These are phyloP conservation scores for Alternaria triticina DNA, from an alignment of 2,329 filamentous ascomycete genomes.

Conservation along the genomic window DNA sequence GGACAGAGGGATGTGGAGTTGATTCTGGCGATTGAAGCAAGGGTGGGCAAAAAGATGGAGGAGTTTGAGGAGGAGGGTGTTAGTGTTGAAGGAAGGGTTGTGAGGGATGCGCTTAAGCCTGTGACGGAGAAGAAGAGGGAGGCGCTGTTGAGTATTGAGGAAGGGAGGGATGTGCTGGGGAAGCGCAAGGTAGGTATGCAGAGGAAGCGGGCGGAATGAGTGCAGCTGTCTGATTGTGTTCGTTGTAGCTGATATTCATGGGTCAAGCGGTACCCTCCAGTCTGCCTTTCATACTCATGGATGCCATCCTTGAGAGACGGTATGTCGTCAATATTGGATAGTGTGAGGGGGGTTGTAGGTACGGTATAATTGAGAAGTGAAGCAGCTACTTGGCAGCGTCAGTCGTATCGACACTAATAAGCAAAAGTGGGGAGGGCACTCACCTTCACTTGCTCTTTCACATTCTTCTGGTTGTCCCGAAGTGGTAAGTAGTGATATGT, in stretches of 20 bases:
- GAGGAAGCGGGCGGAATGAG: conserved; percentile 27
- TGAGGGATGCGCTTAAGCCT: conserved; percentile 83
- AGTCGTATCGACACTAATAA: not conserved
- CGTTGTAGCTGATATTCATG: not conserved
- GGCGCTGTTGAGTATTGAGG: conserved; percentile 87
- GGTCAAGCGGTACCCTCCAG: not conserved
- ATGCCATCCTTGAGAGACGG: not conserved
- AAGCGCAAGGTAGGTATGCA: conserved; percentile 64
- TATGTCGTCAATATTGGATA: not conserved
- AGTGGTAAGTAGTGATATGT: not conserved
- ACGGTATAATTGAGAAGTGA: not conserved
- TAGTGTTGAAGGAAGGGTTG: conserved; percentile 87
- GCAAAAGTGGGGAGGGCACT: not conserved
- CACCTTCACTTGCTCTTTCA: not conserved
- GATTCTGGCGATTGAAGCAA: conserved; percentile 84
- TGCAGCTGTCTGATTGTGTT: not conserved
- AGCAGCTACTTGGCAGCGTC: not conserved
- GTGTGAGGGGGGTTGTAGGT: not conserved
- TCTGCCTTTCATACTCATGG: not conserved
- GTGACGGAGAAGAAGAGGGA: conserved; percentile 97
- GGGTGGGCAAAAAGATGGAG: conserved; percentile 81
- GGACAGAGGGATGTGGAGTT: conserved; percentile 92
- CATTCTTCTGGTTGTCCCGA: not conserved
- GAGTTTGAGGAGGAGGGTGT: conserved; percentile 89
- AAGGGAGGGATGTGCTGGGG: conserved; percentile 89